Base-by-base conservation (phyloP, 148 eudicot genomes). In the Camellia sinensis region DNA sequence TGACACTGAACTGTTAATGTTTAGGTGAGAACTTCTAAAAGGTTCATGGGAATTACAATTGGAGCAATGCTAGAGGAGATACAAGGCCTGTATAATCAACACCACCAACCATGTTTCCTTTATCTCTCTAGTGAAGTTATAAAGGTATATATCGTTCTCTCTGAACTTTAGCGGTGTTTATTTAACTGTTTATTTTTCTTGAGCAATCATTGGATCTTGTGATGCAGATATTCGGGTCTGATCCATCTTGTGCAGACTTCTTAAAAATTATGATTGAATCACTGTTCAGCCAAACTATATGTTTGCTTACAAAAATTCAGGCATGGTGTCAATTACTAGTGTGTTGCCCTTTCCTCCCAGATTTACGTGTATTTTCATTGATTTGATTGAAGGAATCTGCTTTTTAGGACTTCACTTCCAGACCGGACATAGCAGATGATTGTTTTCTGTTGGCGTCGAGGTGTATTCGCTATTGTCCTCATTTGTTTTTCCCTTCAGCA, bases 51-150 rank as follows among this genome's bases (percentile, higher is more conserved):
- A 52, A 56, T 91, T 80, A 97, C 99, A 84, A 88, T 97, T 87
- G 99, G 99, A 71, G 99, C 89, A 79, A 94, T 97, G 87, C 87
- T 97, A 59, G 98, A 91, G 85, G 99, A 97, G 89, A 94, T 97
- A 87, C 98, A 97, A 85, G 89, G 88, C 48, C 83, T 94, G 46
- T 97, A 90, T 88, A 87, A 88, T 67, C 96, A 94, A 64, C 99
- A 97, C 80, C 98, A 90, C 73, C 99, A 97, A 68, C 92, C 99
- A n/a, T 97, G 99, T 86, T 97, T 97, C 87, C 90, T 97, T 14
- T 97, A 97, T 85, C 92, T 97, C 37, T 92, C 99, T 60, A 97
- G 99, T 86, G 99, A 97, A 90, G 99, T 97, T 83, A 94, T 97
- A 76, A 97, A 97, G 98, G 98, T 90, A 77, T 44, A 75, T 62